Evolutionary conservation across 164 flowering plant genomes (phyloP), one percentile per base, ranked within the genome.

Genomic region (Berberis vulgaris): DNA sequence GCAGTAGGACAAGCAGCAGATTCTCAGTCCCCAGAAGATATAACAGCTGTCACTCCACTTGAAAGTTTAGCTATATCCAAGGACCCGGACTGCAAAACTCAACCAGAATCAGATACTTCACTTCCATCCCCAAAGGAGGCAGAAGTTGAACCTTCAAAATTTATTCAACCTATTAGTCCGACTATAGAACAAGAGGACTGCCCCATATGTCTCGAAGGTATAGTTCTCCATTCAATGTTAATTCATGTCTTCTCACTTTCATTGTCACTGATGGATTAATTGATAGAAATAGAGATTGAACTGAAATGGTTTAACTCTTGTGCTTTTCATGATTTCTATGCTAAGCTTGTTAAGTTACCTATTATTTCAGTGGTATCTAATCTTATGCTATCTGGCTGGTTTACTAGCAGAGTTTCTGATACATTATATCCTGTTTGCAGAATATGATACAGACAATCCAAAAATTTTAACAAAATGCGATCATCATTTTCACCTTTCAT

Each of bases 151-250:
- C 57, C 75, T 43, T 49, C 71, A 13, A 83, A 78, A 60, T 41
- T 75, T 61, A 67, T 65, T 54, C 82, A 72, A 50, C 59, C 69
- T 44, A 46, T 65, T 65, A 63, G 43, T 61, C 60, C 69, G 13
- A 59, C 67, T 38, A 59, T 58, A 40, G 89, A 86, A 26, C 91
- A 87, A 66, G 97, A 87, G 76, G 94, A 90, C 74, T 90, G 97
- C 70, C 95, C 95, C 43, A 88, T 82, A 56, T 91, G 97, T 77
- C 83, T 91, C 69, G 97, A 91, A 86, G 97, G 97, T 90, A 65
- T 9, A 10, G 43, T 3, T 38, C 40, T 41, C 42, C 42, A 55
- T 44, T 58, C 50, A 2, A 12, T 40, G 49, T 10, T 41, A 5
- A 38, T 57, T 49, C 55, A 41, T 41, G 54, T 2, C 54, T 44